Evolutionary conservation across 768 basidiomycete genomes (phyloP), one percentile per base, ranked within the genome.

Genomic region (Ramaria rubella): DNA sequence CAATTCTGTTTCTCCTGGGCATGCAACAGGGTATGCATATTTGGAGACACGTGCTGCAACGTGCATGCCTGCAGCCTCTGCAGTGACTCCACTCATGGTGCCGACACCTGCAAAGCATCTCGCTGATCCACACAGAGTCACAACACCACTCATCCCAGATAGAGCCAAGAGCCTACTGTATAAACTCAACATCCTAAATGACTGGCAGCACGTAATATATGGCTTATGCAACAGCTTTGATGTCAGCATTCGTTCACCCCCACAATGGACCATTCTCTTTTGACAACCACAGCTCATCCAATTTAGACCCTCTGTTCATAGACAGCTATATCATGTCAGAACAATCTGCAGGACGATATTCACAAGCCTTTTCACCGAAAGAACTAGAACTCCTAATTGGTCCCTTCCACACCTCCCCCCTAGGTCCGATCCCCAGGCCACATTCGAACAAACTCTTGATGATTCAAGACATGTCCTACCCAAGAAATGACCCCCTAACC

Each of bases 371-470:
- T 59, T 54, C 58, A 0, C 69, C 65, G 21, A 55, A 48, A 24
- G 43, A 45, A 7, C 53, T 72, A 0, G 62, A 67, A 42, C 0
- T 1, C 0, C 1, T 70, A 6, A 77, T 78, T 27, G 75, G 77
- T 0, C 70, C 68, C 0, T 79, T 79, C 42, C 59, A 57, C 0
- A 68, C 76, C 0, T 73, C 73, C 0, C 79, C 77, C 0, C 62
- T 79, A 0, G 71, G 70, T 0, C 71, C n/a, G n/a, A n/a, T n/a
- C n/a, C n/a, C 70, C 0, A 78, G 77, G 52, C 62, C 65, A 0
- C 43, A 62, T 21, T 54, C 64, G 0, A 44, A 58, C 3, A 63
- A 64, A 14, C 67, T 70, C 7, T 61, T 64, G 0, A 44, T 75
- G 0, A 63, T 76, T 0, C 73, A 77, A 26, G 70, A 75, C 38